Base-by-base conservation (phyloP, 78 protist species). In the Guillardia theta region DNA sequence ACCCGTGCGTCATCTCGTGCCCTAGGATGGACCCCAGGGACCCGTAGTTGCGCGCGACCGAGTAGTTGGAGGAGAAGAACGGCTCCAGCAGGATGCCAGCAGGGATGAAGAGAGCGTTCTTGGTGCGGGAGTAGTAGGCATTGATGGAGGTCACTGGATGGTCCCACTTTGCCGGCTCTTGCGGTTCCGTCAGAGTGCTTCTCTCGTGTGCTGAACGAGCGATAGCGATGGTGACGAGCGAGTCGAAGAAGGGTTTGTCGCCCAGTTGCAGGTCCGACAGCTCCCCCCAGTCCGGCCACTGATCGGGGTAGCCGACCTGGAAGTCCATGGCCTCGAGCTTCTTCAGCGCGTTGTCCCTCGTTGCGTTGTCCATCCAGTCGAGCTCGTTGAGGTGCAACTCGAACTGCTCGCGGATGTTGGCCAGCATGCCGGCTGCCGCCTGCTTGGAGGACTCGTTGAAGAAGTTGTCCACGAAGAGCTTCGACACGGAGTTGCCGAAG, bases 1-100 rank as follows among this genome's bases (percentile, higher is more conserved):
- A 39, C 47, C 90, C 90, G 90, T 78, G 90, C 15, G 90, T 43
- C 44, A 78, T 78, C 9, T 78, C 90, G 90, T 78, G 90, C 41
- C 90, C 90, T 27, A 78, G 48, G 45, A 78, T 43, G 50, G 48
- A 18, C 44, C 90, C 90, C 43, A 78, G 19, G 50, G 53, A 45
- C 37, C 90, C 90, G 48, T 78, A 78, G 90, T 78, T 78, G 18
- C 90, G 90, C 50, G 50, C 45, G 41, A 1, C 53, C 2, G 90
- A n/a, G 3, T 18, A 37, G 53, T 1, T 4, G 30, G 90, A 27
- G 53, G 90, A 78, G 90, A 78, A 78, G 24, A 78, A 78, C 53
- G 90, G 90, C 90, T 24, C 45, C 70, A 10, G 90, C 90, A 78
- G 90, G n/a, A 78, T 78, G 90, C 90, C 90, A 18, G 90, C 90